These are phyloP conservation scores for Gamarada debralockiae DNA, from an alignment of 495 filamentous ascomycete species.

Conservation along the genomic window DNA sequence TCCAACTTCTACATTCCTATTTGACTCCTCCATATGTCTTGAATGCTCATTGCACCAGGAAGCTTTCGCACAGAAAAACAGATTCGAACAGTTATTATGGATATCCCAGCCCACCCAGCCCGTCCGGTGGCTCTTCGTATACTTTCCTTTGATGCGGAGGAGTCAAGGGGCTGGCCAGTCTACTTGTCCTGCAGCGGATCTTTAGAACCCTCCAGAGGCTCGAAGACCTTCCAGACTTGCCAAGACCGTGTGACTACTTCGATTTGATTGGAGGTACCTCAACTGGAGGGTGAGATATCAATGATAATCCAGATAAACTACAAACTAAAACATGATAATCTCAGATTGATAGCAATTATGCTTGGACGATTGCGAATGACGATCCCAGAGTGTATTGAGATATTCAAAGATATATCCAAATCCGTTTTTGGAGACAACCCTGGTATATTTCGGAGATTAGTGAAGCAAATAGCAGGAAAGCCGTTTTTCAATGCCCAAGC, in stretches of 20 bases:
- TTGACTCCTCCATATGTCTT: too few species aligned
- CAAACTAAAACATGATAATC: neutral
- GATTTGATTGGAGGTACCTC: slow-evolving; percentile 36
- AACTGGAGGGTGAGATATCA: slow-evolving; percentile 32
- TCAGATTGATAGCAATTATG: slow-evolving; percentile 34
- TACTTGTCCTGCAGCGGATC: slow-evolving; percentile 31
- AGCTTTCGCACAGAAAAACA: too few species aligned
- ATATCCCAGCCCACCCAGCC: too few species aligned
- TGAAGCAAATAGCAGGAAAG: slow-evolving; percentile 7
- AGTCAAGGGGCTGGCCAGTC: slow-evolving; percentile 31
- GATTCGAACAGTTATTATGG: too few species aligned
- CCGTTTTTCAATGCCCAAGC: too few species aligned
- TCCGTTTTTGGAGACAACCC: slow-evolving; percentile 26
- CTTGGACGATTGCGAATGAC: slow-evolving; percentile 34
- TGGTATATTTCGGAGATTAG: slow-evolving; percentile 19
- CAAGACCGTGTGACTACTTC: slow-evolving; percentile 35
- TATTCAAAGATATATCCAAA: slow-evolving; percentile 25
- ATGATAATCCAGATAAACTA: neutral
- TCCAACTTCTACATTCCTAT: too few species aligned
- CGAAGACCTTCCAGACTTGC: slow-evolving; percentile 13
- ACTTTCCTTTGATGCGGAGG: slow-evolving; percentile 31
- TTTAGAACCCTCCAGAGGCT: slow-evolving; percentile 27
- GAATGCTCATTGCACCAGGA: too few species aligned
- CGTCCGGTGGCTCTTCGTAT: neutral
- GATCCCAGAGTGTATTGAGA: slow-evolving; percentile 25